These are phyloP conservation scores for Fusarium sp. DNA, from an alignment of 2,329 filamentous ascomycete genomes.

Conservation along the genomic window DNA sequence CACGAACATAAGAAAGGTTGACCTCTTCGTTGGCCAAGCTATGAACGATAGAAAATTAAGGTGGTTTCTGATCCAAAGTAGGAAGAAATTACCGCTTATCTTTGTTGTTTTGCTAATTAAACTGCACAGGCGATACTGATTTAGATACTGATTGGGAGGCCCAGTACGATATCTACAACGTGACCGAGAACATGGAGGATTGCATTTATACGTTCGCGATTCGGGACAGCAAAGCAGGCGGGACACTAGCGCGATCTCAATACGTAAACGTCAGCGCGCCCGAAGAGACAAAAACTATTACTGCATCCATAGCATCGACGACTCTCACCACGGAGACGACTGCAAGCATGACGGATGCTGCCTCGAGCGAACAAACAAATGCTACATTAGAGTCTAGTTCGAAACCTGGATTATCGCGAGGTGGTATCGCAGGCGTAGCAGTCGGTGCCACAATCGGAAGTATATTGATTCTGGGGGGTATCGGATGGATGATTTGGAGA, in stretches of 20 bases:
- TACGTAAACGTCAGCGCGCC: constrained; percentile 8
- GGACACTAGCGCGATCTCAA: neutral
- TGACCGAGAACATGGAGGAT: neutral
- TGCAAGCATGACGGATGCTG: neutral
- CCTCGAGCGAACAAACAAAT: neutral
- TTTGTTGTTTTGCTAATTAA: neutral
- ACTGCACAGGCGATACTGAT: neutral
- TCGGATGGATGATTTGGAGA: constrained; percentile 1
- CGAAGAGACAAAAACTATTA: neutral
- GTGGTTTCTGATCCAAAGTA: neutral
- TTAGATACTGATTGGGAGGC: neutral
- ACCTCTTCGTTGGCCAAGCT: constrained; percentile 1
- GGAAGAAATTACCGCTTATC: accelerated
- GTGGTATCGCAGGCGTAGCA: neutral
- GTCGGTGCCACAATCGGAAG: constrained; percentile 1
- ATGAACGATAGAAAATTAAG: neutral
- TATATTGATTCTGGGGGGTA: neutral
- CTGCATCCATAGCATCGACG: neutral
- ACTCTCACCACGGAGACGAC: neutral
- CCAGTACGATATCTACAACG: neutral
- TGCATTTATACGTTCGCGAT: constrained; percentile 1
- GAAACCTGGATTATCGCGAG: accelerated
- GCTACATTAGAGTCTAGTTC: neutral
- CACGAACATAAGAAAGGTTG: neutral
- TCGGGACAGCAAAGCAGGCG: neutral